Percentiles rank a stretch among this genome's conserved stretches.
These are phyloP conservation scores for Geopyxis carbonaria DNA, from an alignment of 495 filamentous ascomycete species.

Conservation along the genomic window DNA sequence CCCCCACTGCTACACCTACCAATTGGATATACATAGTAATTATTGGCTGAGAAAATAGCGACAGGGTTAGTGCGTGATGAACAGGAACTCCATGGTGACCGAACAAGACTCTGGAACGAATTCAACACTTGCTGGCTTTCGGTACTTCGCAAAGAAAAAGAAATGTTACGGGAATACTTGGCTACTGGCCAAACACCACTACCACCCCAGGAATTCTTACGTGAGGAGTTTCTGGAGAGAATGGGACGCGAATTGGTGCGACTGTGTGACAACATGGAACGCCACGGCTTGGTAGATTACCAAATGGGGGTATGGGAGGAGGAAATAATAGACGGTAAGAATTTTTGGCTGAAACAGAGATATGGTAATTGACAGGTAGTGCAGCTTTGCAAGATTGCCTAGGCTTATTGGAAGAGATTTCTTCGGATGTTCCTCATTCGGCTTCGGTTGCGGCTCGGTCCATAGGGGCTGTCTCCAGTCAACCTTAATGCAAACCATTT, in stretches of 20 bases:
- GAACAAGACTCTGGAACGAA: slow-evolving; percentile 74
- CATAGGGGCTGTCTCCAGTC: too few relatives aligned
- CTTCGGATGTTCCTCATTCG: too few relatives aligned
- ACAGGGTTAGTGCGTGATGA: slow-evolving; percentile 62
- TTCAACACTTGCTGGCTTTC: slow-evolving; percentile 93
- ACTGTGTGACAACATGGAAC: slow-evolving; percentile 71
- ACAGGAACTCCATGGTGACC: slow-evolving; percentile 46
- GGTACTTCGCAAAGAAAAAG: slow-evolving; percentile 71
- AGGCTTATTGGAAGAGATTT: slow-evolving; percentile 23
- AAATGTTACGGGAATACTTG: slow-evolving; percentile 44
- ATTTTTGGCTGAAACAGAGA: background rate
- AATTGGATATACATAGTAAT: slow-evolving; percentile 20
- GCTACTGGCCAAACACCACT: slow-evolving; percentile 41
- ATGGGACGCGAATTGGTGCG: slow-evolving; percentile 69
- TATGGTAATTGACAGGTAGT: background rate
- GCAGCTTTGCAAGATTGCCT: slow-evolving; percentile 25
- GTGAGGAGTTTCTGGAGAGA: slow-evolving; percentile 48
- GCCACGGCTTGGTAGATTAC: slow-evolving; percentile 85
- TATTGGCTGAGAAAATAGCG: slow-evolving; percentile 19
- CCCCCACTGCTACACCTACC: too few relatives aligned
- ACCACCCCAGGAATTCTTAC: slow-evolving; percentile 48
- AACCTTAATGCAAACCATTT: too few relatives aligned
- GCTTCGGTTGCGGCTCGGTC: too few relatives aligned
- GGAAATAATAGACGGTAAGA: slow-evolving; percentile 60
- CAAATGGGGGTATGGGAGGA: slow-evolving; percentile 95